These are phyloP conservation scores for Lentinus polychrous DNA, from an alignment of 1,284 basidiomycete genomes.

Conservation along the genomic window DNA sequence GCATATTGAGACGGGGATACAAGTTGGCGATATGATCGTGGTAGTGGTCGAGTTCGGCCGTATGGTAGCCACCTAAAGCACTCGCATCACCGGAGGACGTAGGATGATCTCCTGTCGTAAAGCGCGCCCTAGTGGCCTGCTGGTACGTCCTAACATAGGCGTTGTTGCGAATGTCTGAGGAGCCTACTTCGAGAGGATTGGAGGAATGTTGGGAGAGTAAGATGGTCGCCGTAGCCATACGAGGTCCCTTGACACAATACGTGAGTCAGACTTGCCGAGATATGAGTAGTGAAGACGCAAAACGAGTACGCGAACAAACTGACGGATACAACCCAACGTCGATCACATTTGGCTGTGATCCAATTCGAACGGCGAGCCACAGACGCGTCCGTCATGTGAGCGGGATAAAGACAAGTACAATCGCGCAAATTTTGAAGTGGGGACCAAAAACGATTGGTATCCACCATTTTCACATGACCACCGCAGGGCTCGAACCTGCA, in stretches of 20 bases:
- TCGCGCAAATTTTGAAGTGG: no score
- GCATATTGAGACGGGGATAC: slow-evolving; percentile 23
- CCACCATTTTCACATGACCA: no score
- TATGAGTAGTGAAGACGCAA: no score
- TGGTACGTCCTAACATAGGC: slow-evolving; percentile 36
- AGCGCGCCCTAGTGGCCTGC: slow-evolving; percentile 23
- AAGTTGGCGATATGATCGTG: slow-evolving; percentile 45
- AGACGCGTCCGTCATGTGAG: no score
- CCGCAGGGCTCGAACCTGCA: slow-evolving; percentile 86
- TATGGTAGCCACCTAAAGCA: slow-evolving; percentile 25
- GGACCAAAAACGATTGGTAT: no score
- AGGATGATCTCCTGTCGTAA: slow-evolving; percentile 22
- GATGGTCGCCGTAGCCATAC: slow-evolving; percentile 20
- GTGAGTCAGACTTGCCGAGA: no score
- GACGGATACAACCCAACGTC: no score
- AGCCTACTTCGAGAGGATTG: slow-evolving; percentile 65
- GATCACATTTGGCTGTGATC: no score
- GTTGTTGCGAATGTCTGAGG: slow-evolving; percentile 53
- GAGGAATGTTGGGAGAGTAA: slow-evolving; percentile 70
- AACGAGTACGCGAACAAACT: no score
- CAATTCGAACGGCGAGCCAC: no score
- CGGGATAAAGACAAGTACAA: no score
- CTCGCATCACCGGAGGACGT: slow-evolving; percentile 40
- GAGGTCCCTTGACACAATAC: no score
- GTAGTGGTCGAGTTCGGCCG: slow-evolving; percentile 41